Base-by-base conservation (phyloP, 768 basidiomycete genomes). In the Termitomyces sp. region DNA sequence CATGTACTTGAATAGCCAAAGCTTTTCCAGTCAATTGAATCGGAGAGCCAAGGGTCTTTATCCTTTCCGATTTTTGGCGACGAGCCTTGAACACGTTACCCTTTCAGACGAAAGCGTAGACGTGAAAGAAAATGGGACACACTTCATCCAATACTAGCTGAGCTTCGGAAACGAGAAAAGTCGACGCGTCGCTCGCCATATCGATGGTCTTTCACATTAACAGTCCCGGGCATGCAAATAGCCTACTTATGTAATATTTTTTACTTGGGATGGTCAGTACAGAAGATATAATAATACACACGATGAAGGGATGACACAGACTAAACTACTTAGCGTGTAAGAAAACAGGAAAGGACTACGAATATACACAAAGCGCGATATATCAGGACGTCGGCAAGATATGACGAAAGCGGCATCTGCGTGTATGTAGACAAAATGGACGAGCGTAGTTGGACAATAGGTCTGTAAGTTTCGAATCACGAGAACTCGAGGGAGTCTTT, bases 11-110 rank as follows among this genome's bases (percentile, higher is more conserved):
- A 6, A 97, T 75, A 23, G 79, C 83, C 38, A 98, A 71, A 3
- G 93, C 84, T 64, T 87, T 93, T 30, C 87, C 88, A 7, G 76
- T 64, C 37, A 97, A 78, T 53, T 84, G 75, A 56, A 98, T 86
- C 2, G 96, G 94, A 23, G 82, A 76, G 2, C 96, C 96, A 21
- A 91, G 71, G 3, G 79, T 70, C 63, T 89, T 90, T 38, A 79
- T 85, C 49, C 79, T 78, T 60, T 86, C 79, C 15, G 90, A 75
- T 67, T 96, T 97, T 64, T 78, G 71, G 64, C 81, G 78, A 48
- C 91, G 82, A n/a, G 81, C 80, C 88, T 92, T 60, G 46, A 52
- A 43, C 23, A n/a, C 28, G 30, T 26, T 11, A 19, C 30, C 11
- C 30, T 37, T 40, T 63, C 19, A 62, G 56, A 57, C 51, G 45